Base-by-base conservation (phyloP, 1,139 yeast genomes). In the Yamadazyma aaseri region DNA sequence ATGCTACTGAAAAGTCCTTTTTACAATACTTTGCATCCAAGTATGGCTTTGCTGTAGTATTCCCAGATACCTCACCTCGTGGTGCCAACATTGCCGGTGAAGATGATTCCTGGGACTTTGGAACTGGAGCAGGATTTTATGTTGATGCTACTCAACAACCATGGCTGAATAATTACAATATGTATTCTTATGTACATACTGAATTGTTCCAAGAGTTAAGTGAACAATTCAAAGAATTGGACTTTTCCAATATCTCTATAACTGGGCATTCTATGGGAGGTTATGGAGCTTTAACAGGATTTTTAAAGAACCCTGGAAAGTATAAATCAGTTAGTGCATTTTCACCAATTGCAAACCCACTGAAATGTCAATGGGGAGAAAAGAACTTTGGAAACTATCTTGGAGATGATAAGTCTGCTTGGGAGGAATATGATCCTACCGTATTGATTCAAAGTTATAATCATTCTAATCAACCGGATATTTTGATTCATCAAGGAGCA, bases 181-280 rank as follows among this genome's bases (percentile, higher is more conserved):
- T 92, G 98, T 86, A 83, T 60, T 71, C 84, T 7, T 92, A 92
- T 51, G 76, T 92, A 24, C 82, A 81, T 49, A 58, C 73, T 29
- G 98, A 92, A 55, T 70, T 92, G 42, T 86, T 83, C 22, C 46
- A 49, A 5, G 59, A 58, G 34, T 62, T 86, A 44, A 60, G 66
- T 7, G 41, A 53, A 13, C 64, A 73, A 29, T 84, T 71, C 49
- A 49, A 69, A 3, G 58, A 64, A 23, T 65, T 86, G 44, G 83
- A 86, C 55, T 66, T 77, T 36, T 55, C 60, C 21, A 81, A 75
- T 32, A 71, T 81, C 35, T 76, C 92, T 17, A 79, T 92, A 44
- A 81, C 94, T 8, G 97, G 97, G 28, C 97, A 92, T 58, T 92
- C 98, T 2, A 92, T 92, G 97, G 98, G 98, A 32, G 98, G 98